phyloP scores from a whole-genome alignment of 345 rosid genomes.

The Kernera saxatilis region DNA sequence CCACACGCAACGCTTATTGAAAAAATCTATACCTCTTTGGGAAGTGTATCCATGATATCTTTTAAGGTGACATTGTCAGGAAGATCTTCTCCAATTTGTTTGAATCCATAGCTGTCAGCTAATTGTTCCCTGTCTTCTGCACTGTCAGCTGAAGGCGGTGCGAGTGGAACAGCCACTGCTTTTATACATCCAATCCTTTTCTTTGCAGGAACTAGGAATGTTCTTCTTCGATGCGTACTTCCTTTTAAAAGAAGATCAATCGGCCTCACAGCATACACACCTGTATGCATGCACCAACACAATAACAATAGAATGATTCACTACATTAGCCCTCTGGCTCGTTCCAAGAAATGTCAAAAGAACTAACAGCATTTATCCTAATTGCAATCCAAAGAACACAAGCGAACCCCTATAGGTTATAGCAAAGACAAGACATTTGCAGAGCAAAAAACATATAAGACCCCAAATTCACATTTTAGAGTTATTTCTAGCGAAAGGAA shows the following conservation, averaged over 20 bases:
- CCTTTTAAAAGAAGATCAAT: slow-evolving; percentile 40
- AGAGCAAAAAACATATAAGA: not conserved
- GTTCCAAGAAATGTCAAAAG: not conserved
- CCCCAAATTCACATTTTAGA: not conserved
- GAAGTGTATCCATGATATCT: slow-evolving; percentile 76
- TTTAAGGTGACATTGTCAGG: slow-evolving; percentile 70
- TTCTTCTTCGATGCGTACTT: slow-evolving; percentile 23
- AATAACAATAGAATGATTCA: not conserved
- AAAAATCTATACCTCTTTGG: slow-evolving; percentile 54
- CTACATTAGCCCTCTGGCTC: not conserved
- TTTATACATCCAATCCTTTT: slow-evolving; percentile 37
- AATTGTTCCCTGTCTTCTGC: slow-evolving; percentile 56
- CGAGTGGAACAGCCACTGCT: slow-evolving; percentile 65
- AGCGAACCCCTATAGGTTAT: not conserved
- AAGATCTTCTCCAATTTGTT: slow-evolving; percentile 81
- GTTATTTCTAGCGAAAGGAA: not conserved
- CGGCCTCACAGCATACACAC: slow-evolving; percentile 42
- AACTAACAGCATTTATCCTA: not conserved
- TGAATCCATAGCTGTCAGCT: slow-evolving; percentile 78
- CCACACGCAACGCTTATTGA: not conserved
- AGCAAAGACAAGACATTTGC: not conserved
- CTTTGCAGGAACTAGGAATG: slow-evolving; percentile 25
- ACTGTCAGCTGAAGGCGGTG: slow-evolving; percentile 49
- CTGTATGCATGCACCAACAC: slow-evolving; percentile 36
- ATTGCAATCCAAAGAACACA: not conserved